phyloP scores from a whole-genome alignment of 768 basidiomycete species.

The Cyathus striatus region DNA sequence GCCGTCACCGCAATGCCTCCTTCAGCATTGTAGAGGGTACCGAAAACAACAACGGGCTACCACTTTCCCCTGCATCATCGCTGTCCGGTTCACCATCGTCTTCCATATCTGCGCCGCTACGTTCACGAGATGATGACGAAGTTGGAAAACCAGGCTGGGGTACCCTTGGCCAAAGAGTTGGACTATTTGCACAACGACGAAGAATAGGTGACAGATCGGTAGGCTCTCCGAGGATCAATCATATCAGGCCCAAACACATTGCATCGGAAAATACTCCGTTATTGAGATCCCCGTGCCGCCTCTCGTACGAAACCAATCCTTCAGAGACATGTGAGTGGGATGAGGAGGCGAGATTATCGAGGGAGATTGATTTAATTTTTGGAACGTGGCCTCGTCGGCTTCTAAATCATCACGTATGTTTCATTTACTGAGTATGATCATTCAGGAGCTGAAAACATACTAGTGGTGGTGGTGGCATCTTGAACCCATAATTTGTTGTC shows the following conservation, averaged over 20 bases:
- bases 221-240: background rate
- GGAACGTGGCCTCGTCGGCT: constrained; percentile 66
- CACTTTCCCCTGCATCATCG: constrained; percentile 34
- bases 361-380: constrained; percentile 52
- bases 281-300: background rate
- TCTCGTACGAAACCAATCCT: background rate
- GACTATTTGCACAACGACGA: constrained; percentile 1
- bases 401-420: constrained; percentile 64
- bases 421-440: background rate
- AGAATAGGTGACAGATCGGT: background rate
- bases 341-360: constrained; percentile 31
- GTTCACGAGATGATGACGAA: constrained; percentile 45
- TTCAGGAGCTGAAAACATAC: constrained; percentile 1
- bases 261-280: background rate
- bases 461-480: constrained; percentile 88
- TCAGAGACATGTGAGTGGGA: background rate
- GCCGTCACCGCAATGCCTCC: constrained; percentile 24
- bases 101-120: constrained; percentile 78
- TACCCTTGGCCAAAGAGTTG: constrained; percentile 55
- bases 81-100: constrained; percentile 66
- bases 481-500: constrained; percentile 60
- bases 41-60: constrained; percentile 12
- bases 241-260: background rate
- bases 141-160: constrained; percentile 48
- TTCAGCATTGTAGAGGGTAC: constrained; percentile 1